Conservation (phyloP, 1,284 basidiomycete genomes). For the Cryptococcus hybrid region DNA sequence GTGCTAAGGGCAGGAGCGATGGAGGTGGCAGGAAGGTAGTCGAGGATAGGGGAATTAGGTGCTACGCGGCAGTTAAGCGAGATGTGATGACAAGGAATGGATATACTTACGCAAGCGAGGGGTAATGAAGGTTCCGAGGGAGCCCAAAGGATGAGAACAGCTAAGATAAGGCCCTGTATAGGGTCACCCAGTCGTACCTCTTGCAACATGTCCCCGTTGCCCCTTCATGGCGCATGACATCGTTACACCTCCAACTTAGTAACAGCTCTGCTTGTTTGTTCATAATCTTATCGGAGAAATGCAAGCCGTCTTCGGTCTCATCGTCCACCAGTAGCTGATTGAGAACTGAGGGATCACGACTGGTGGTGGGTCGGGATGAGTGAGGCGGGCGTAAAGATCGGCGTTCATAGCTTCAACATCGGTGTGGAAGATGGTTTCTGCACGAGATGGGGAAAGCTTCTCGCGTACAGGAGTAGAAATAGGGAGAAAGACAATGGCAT, state of each 20-base stretch:
- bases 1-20: constrained; percentile 54
- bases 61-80: constrained; percentile 8
- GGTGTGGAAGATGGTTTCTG: constrained; percentile 64
- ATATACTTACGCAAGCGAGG: constrained; percentile 43
- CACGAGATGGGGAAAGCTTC: constrained; percentile 63
- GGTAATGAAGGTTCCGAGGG: constrained; percentile 55
- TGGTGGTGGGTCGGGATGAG: constrained; percentile 47
- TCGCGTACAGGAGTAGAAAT: constrained; percentile 74
- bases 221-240: constrained; percentile 64
- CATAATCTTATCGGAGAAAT: constrained; percentile 66
- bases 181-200: constrained; percentile 66
- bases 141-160: constrained; percentile 58
- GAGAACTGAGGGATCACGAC: constrained; percentile 67
- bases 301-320: constrained; percentile 77
- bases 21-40: constrained; percentile 50
- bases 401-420: constrained; percentile 88
- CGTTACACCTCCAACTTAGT: constrained; percentile 78
- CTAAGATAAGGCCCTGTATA: constrained; percentile 62
- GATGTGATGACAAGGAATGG: constrained; percentile 2
- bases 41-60: constrained; percentile 37
- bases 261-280: constrained; percentile 72
- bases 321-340: constrained; percentile 70
- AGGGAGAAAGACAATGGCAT: constrained; percentile 71
- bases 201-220: constrained; percentile 81
- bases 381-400: constrained; percentile 68